Conservation (phyloP, 805 yeast genomes). For the Maudiozyma barnettii region DNA sequence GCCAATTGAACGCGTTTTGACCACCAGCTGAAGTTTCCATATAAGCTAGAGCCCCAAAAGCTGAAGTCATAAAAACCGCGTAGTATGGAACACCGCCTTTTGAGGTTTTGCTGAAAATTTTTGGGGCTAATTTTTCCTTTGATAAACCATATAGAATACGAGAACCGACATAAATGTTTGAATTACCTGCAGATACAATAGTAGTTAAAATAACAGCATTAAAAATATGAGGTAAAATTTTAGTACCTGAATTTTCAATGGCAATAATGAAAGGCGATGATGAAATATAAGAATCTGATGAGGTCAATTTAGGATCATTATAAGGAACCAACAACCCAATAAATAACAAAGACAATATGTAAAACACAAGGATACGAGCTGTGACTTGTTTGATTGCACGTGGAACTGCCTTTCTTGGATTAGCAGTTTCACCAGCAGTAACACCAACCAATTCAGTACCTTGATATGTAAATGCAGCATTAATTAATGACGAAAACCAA, state of each 20-base stretch:
- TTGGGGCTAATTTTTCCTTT: slow-evolving; percentile 49
- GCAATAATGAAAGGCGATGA: slow-evolving; percentile 70
- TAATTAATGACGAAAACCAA: slow-evolving; percentile 58
- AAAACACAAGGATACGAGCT: slow-evolving; percentile 55
- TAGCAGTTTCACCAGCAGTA: slow-evolving; percentile 63
- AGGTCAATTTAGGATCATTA: slow-evolving; percentile 44
- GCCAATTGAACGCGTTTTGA: slow-evolving; percentile 56
- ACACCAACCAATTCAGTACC: slow-evolving; percentile 73
- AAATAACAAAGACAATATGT: slow-evolving; percentile 55
- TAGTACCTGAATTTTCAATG: slow-evolving; percentile 57
- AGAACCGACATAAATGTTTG: slow-evolving; percentile 64
- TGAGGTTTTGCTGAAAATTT: slow-evolving; percentile 39
- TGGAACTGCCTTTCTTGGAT: slow-evolving; percentile 64
- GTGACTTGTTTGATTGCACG: slow-evolving; percentile 62
- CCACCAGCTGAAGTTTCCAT: slow-evolving; percentile 47
- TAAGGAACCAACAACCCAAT: slow-evolving; percentile 64
- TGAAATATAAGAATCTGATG: slow-evolving; percentile 34
- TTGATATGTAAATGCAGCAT: slow-evolving; percentile 73
- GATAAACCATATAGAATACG: slow-evolving; percentile 60
- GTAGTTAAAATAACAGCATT: slow-evolving; percentile 62
- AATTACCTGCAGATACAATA: slow-evolving; percentile 71
- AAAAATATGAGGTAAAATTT: slow-evolving; percentile 56
- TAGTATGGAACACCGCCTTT: slow-evolving; percentile 52
- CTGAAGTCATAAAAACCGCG: slow-evolving; percentile 47
- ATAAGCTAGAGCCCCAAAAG: slow-evolving; percentile 57